These are phyloP conservation scores for Monilinia fructicola DNA, from an alignment of 2,329 filamentous ascomycete species.

Conservation along the genomic window DNA sequence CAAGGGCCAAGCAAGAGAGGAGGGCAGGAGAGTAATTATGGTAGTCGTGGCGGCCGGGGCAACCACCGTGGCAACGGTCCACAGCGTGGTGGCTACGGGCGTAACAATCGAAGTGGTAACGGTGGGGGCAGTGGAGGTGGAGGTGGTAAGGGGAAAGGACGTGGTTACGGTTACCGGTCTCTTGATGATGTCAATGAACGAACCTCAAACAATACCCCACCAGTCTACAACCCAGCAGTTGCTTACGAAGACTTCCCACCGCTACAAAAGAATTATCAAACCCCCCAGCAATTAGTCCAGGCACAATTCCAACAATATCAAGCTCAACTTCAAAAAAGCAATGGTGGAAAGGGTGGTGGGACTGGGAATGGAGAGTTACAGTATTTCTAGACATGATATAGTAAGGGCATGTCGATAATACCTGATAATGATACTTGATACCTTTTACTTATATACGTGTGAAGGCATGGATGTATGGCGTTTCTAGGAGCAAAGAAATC, in stretches of 20 bases:
- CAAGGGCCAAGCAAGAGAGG: constrained; percentile 38
- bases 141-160: constrained; percentile 45
- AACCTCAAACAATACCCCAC: constrained; percentile 43
- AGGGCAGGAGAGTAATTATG: constrained; percentile 37
- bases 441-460: background rate
- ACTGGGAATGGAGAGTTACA: constrained; percentile 35
- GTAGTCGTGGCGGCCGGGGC: constrained; percentile 40
- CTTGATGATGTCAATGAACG: constrained; percentile 62
- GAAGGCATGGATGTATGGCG: background rate
- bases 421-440: constrained; percentile 8
- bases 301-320: constrained; percentile 40
- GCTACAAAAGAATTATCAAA: constrained; percentile 40
- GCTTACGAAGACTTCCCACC: constrained; percentile 42
- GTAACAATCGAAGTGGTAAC: constrained; percentile 38
- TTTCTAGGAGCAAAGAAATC: background rate
- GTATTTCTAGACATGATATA: constrained; percentile 31
- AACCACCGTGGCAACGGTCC: constrained; percentile 46
- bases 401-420: background rate
- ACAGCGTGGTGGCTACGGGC: constrained; percentile 39
- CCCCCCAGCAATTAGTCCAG: constrained; percentile 39
- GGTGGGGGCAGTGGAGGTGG: constrained; percentile 30
- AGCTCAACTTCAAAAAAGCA: constrained; percentile 36
- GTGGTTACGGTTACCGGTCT: constrained; percentile 60
- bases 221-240: constrained; percentile 38
- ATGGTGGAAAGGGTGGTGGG: constrained; percentile 28